phyloP scores from a whole-genome alignment of 257 asterid species.

The Fraxinus americana region DNA sequence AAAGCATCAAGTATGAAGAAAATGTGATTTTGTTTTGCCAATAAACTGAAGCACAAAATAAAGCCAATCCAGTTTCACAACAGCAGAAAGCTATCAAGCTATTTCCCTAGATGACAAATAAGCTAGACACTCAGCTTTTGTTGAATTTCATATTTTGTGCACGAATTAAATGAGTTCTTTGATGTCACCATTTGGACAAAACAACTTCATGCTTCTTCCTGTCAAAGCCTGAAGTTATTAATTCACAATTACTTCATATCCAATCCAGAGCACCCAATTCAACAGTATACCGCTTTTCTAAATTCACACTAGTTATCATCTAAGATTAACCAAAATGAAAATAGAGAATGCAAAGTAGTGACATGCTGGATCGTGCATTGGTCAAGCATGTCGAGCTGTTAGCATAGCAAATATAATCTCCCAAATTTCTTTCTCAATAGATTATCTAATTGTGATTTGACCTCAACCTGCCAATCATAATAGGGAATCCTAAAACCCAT shows the following conservation, averaged over 20 bases:
- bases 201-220: conserved; percentile 6
- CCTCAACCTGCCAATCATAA: conserved; percentile 7
- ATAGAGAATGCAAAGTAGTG: conserved; percentile 17
- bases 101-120: neutral
- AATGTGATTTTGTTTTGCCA: neutral
- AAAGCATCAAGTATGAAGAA: conserved; percentile 9
- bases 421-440: conserved; percentile 14
- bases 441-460: conserved; percentile 3
- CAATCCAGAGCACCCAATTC: neutral
- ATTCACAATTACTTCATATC: neutral
- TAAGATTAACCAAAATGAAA: conserved; percentile 16
- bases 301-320: conserved; percentile 2
- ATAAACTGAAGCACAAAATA: neutral
- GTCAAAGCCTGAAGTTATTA: neutral
- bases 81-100: conserved; percentile 2
- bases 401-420: conserved; percentile 11
- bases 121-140: neutral
- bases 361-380: neutral
- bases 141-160: conserved; percentile 2
- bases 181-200: neutral
- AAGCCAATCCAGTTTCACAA: neutral
- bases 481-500: neutral
- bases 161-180: conserved; percentile 6
- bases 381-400: neutral
- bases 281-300: neutral